Evolutionary conservation across 768 basidiomycete genomes (phyloP), one percentile per base, ranked within the genome.

Genomic region (Paxillus rubicundulus): DNA sequence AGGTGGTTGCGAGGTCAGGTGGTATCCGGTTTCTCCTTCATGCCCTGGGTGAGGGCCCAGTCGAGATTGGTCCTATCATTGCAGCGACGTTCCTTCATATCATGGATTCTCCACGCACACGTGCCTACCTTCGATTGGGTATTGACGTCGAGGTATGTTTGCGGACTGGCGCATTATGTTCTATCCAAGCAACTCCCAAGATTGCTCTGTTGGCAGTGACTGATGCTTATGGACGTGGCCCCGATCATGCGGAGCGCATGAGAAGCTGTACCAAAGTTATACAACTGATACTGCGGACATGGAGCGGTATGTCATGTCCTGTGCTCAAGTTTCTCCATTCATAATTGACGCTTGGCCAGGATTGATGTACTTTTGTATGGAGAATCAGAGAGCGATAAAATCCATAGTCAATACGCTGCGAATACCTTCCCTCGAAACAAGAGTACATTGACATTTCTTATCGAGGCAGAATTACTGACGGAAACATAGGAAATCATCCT

Each of bases 361-460:
- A 10, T 66, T 98, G 21, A 85, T 98, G 81, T 98, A 96, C 67
- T 86, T 96, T 61, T 96, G 92, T 68, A 84, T 94, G 81, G 82
- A 94, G 63, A 84, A 91, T 58, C 88, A 89, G 77, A 76, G 83
- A 32, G 92, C 94, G 0, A 85, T 99, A 49, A 82, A 85, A 45
- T 87, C 90, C 5, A 71, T 98, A 28, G 79, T 98, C 28, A 82
- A 94, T 60, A 91, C 88, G 0, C 76, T 99, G 41, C 82, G 85
- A 56, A 90, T 97, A 70, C 94, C 96, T 1, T 92, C 89, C 2
- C 76, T 92, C 24, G 87, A 92, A 43, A 86, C 89, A 44, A 77
- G 94, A 66, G 95, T 94, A 66, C 56, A 17, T 53, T 3, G 5
- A 21, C 39, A 33, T 36, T 41, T 24, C 47, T 43, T 27, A n/a